Evolutionary conservation across 345 rosid genomes (phyloP).

Genomic region (Populus tremula): DNA sequence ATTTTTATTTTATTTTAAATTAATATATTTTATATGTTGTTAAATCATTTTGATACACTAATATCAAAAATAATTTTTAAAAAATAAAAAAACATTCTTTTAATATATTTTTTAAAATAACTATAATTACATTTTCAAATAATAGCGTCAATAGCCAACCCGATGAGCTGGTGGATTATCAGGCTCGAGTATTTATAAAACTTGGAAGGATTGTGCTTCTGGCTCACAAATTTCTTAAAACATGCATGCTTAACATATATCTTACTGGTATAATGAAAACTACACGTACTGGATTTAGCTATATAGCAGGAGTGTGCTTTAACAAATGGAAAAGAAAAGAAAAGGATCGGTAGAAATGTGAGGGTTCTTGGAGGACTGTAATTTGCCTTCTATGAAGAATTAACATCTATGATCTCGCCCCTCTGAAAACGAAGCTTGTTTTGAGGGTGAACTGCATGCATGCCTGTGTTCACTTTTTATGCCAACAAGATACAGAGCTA

Average conservation of each 20-base stretch:
- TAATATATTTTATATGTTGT: too few species aligned
- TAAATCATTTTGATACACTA: too few species aligned
- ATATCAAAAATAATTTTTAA: too few species aligned
- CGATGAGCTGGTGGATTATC: constrained; percentile 1
- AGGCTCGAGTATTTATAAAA: background rate
- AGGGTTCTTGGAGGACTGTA: background rate
- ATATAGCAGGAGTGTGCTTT: too few species aligned
- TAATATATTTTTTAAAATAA: too few species aligned
- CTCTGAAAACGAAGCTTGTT: background rate
- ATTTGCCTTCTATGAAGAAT: background rate
- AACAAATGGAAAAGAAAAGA: too few species aligned
- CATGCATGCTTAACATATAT: background rate
- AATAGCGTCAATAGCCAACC: background rate
- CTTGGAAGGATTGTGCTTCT: background rate
- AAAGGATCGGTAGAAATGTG: too few species aligned
- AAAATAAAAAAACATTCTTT: too few species aligned
- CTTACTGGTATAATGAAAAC: background rate
- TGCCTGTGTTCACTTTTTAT: background rate
- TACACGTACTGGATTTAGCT: too few species aligned
- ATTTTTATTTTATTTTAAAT: too few species aligned
- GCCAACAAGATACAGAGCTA: background rate
- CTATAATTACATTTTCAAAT: too few species aligned
- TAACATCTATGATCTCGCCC: background rate
- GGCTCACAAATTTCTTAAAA: too few species aligned
- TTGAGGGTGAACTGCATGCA: background rate